Evolutionary conservation across 1,284 basidiomycete species (phyloP), one percentile per base, ranked within the genome.

Genomic region (Clitocybe nebularis): DNA sequence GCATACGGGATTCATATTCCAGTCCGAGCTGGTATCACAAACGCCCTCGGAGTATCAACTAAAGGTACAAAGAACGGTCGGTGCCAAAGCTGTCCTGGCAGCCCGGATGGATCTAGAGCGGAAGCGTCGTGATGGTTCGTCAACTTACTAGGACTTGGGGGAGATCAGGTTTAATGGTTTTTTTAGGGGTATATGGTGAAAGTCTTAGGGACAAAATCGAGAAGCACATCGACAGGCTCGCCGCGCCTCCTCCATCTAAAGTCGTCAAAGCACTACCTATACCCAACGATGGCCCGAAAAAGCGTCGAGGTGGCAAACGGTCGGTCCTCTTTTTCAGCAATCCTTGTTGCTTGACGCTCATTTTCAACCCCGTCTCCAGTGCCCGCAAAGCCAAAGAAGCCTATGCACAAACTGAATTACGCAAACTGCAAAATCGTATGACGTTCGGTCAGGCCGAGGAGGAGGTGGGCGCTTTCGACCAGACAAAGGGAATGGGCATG

Each of bases 1-100:
- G n/a, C 95, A 96, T 58, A 94, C 92, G 0, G 96, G 96, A 11
- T 99, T 98, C 69, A 84, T 99, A 49, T 96, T 88, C 68, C 95
- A 99, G 58, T 91, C 87, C 7, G 86, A 90, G 2, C 67, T 98
- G 10, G 87, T 99, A 2, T 79, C 87, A 44, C 75, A 81, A 46
- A 90, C 91, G 0, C 90, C 92, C 6, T 75, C 86, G n/a, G 94
- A 98, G 51, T 94, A 95, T 58, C 83, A 92, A 45, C 73, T 93
- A 48, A 95, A 93, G 63, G 82, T 95, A 0, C 93, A 98, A 58
- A 78, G 95, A 25, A 96, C 92, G 0, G 81, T 98, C 4, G 89
- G 91, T 8, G 93, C 94, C 7, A 99, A 99, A 65, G 84, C 83
- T 47, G 84, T 88, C 0, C 70, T 99, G 14, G 91, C 94, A 0